phyloP scores from a whole-genome alignment of 2,329 filamentous ascomycete genomes.

The Colletotrichum ledebouriae region DNA sequence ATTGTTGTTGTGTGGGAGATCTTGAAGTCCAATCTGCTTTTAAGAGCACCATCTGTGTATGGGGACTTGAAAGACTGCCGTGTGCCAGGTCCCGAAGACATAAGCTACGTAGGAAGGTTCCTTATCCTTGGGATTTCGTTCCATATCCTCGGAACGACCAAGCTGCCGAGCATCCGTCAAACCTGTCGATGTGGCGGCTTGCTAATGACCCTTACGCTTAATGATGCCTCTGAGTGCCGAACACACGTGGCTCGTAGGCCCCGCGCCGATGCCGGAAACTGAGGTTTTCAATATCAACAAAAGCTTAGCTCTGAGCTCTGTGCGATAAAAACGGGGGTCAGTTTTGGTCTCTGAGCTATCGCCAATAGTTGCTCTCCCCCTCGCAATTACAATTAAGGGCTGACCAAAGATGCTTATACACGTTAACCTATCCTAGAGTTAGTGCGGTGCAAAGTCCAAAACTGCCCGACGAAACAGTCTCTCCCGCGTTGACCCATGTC shows the following conservation, averaged over 20 bases:
- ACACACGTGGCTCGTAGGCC: constrained; percentile 4
- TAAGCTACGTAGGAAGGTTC: background rate
- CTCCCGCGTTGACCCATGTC: too few species aligned
- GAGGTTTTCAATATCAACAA: background rate
- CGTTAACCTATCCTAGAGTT: too few species aligned
- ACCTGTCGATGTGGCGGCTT: background rate
- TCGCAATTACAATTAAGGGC: constrained; percentile 1
- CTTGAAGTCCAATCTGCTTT: too few species aligned
- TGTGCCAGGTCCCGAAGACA: background rate
- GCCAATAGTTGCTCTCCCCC: background rate
- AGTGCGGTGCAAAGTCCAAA: too few species aligned
- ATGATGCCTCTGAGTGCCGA: background rate
- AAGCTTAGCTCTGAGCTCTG: background rate
- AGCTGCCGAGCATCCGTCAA: background rate
- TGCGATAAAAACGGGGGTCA: background rate
- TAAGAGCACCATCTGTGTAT: too few species aligned
- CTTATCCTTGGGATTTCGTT: constrained; percentile 9
- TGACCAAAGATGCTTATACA: background rate
- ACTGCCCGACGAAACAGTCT: too few species aligned
- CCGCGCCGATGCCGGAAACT: background rate
- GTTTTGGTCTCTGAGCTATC: background rate
- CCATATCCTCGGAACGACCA: background rate
- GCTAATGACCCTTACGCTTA: constrained; percentile 3
- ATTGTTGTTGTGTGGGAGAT: too few species aligned
- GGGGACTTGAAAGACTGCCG: background rate